phyloP scores from a whole-genome alignment of 495 filamentous ascomycete genomes.

The Cercophora samala region DNA sequence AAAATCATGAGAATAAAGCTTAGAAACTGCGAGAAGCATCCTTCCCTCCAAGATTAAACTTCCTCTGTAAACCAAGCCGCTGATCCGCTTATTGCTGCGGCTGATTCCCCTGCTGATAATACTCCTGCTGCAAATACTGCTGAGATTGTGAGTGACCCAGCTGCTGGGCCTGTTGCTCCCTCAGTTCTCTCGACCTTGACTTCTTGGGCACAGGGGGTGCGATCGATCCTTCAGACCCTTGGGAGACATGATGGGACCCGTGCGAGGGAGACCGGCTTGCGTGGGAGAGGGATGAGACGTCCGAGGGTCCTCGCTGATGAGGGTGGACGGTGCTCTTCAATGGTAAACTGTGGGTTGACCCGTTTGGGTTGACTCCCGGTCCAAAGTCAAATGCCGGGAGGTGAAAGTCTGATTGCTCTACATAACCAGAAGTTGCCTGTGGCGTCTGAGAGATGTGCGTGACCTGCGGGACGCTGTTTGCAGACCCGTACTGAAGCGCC shows the following conservation, averaged over 20 bases:
- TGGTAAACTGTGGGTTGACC: not conserved
- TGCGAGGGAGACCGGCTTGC: not conserved
- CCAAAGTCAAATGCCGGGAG: not conserved
- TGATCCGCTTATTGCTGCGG: not conserved
- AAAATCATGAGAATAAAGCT: not conserved
- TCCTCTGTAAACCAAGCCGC: not conserved
- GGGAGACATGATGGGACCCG: not conserved
- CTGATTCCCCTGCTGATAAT: not conserved
- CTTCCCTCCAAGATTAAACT: not conserved
- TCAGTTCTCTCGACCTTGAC: not conserved
- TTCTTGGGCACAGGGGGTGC: not conserved
- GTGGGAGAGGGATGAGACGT: not conserved
- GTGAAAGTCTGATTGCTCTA: not conserved
- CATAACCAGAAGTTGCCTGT: not conserved
- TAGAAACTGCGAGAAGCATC: slow-evolving; percentile 1
- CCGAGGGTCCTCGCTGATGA: not conserved
- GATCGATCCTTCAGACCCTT: not conserved
- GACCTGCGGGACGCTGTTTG: not conserved
- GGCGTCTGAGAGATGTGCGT: not conserved
- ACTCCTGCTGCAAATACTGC: not conserved
- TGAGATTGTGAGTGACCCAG: not conserved
- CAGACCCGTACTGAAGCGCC: not conserved
- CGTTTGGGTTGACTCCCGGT: not conserved
- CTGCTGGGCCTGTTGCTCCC: slow-evolving; percentile 1
- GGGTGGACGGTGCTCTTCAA: not conserved